phyloP scores from a whole-genome alignment of 768 basidiomycete genomes.

The Plicaturopsis crispa region DNA sequence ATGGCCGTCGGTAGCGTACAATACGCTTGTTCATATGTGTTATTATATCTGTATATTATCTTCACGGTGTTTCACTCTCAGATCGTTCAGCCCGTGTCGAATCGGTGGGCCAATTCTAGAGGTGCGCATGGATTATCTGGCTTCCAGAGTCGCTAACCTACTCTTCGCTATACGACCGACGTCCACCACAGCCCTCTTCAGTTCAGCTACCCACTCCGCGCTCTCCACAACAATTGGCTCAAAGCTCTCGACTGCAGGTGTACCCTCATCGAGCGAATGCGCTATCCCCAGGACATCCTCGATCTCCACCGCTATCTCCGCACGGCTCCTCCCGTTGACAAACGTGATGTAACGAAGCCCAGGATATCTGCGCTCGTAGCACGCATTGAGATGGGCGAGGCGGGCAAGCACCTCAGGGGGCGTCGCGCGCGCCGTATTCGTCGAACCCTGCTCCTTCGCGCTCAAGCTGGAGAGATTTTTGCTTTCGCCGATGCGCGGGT shows the following conservation, averaged over 20 bases:
- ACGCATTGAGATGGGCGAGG: constrained; percentile 65
- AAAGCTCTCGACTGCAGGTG: constrained; percentile 31
- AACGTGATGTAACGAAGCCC: constrained; percentile 87
- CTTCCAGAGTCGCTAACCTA: constrained; percentile 42
- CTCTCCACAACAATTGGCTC: constrained; percentile 27
- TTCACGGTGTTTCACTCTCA: too few relatives aligned
- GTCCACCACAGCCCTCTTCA: constrained; percentile 65
- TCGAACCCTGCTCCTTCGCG: constrained; percentile 68
- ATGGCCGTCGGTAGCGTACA: constrained; percentile 7
- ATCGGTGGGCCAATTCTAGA: too few relatives aligned
- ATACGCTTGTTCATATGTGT: too few relatives aligned
- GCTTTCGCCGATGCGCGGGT: constrained; percentile 85
- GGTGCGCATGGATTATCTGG: too few relatives aligned
- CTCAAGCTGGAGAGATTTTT: constrained; percentile 70
- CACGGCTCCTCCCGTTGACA: constrained; percentile 76
- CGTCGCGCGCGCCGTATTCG: constrained; percentile 36
- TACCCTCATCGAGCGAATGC: constrained; percentile 39
- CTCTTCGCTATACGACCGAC: constrained; percentile 73
- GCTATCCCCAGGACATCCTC: constrained; percentile 52
- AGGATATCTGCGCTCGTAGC: constrained; percentile 68
- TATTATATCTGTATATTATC: too few relatives aligned
- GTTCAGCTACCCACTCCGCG: constrained; percentile 56
- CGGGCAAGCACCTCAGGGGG: constrained; percentile 69
- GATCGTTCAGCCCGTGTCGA: too few relatives aligned
- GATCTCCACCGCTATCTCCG: constrained; percentile 71